These are phyloP conservation scores for Nyssa sinensis DNA, from an alignment of 148 eudicot genomes.

Conservation along the genomic window DNA sequence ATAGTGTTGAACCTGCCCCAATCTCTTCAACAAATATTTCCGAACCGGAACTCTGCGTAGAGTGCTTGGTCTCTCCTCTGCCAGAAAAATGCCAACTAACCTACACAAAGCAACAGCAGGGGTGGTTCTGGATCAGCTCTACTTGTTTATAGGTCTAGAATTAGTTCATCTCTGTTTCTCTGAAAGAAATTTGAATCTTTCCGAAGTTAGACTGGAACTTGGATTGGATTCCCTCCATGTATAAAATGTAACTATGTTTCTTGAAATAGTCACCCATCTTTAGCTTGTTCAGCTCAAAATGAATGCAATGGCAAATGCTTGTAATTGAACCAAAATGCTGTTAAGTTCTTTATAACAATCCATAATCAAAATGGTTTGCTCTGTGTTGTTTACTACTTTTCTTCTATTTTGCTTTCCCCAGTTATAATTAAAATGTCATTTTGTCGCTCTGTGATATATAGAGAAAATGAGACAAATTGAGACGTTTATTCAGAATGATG, in stretches of 20 bases:
- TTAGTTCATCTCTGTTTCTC: too few species aligned
- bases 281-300: neutral
- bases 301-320: neutral
- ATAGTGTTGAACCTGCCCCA: slow-evolving; percentile 79
- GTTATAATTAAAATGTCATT: too few species aligned
- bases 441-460: too few species aligned
- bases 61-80: neutral
- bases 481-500: too few species aligned
- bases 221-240: neutral
- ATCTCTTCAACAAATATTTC: slow-evolving; percentile 58
- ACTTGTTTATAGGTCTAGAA: too few species aligned
- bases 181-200: neutral
- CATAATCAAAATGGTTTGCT: too few species aligned
- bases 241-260: neutral
- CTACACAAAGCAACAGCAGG: slow-evolving; percentile 6
- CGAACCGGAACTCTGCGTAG: slow-evolving; percentile 13
- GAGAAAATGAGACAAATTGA: too few species aligned
- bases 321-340: neutral
- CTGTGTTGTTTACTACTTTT: neutral
- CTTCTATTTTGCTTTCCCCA: too few species aligned
- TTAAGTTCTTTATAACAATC: neutral
- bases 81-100: neutral
- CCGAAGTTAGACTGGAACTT: neutral
- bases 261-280: too few species aligned
- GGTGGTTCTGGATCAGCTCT: neutral